Percentiles rank a stretch among this genome's conserved stretches.
Conservation (phyloP, 306 rosid genomes). For the Astragalus membranaceus region DNA sequence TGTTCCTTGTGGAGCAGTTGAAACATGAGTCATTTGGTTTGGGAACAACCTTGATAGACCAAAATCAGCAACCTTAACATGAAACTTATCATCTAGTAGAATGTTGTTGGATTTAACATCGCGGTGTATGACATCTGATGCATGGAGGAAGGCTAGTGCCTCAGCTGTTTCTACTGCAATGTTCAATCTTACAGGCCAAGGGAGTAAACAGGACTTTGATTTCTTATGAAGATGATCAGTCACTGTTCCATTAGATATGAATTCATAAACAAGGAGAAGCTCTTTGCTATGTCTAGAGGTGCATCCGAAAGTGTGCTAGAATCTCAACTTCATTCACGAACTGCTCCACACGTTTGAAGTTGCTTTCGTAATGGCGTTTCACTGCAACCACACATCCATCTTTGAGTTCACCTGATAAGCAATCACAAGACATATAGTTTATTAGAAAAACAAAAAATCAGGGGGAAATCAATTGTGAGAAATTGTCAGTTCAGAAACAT, state of each 20-base stretch:
- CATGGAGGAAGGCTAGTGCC: constrained; percentile 75
- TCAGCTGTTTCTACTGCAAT: constrained; percentile 87
- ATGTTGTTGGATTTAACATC: constrained; percentile 90
- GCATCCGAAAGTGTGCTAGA: constrained; percentile 64
- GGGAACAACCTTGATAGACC: no score
- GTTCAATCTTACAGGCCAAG: constrained; percentile 63
- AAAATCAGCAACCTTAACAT: constrained; percentile 88
- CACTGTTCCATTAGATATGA: constrained; percentile 83
- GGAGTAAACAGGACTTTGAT: constrained; percentile 32
- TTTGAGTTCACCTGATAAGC: constrained; percentile 51
- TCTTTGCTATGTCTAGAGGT: constrained; percentile 77
- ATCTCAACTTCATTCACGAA: constrained; percentile 84
- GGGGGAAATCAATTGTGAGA: neutral
- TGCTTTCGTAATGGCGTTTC: constrained; percentile 81
- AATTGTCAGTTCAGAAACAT: neutral
- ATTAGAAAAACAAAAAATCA: neutral
- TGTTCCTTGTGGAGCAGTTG: no score
- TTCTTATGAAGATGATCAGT: constrained; percentile 77
- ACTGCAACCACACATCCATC: constrained; percentile 92
- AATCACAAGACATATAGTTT: constrained; percentile 2
- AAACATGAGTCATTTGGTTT: no score
- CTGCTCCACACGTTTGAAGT: no score
- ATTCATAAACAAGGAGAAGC: constrained; percentile 86
- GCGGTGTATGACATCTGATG: constrained; percentile 59
- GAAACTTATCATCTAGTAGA: constrained; percentile 52